A percentile compares a stretch with the other conserved stretches of the same genome.
phyloP scores from a whole-genome alignment of 495 filamentous ascomycete species.

The Annulohypoxylon maeteangense region DNA sequence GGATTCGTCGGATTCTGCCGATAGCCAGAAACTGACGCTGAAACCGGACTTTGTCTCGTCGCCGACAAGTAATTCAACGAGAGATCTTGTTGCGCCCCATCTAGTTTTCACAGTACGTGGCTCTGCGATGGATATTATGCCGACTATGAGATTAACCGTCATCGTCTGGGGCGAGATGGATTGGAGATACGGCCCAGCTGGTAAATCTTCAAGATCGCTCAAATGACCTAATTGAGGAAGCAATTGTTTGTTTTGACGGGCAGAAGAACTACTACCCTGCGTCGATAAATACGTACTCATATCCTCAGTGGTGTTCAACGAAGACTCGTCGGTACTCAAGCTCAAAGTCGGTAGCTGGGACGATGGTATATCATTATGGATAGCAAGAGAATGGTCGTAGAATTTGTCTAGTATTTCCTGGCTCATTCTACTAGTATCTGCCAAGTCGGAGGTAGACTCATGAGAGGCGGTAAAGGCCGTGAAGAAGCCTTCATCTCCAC shows the following conservation, averaged over 20 bases:
- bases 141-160: constrained; percentile 79
- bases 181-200: constrained; percentile 71
- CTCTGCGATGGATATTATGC: constrained; percentile 75
- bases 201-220: constrained; percentile 75
- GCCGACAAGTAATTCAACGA: constrained; percentile 83
- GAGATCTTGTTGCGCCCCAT: constrained; percentile 65
- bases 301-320: constrained; percentile 41
- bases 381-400: constrained; percentile 76
- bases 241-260: neutral
- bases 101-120: constrained; percentile 66
- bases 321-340: constrained; percentile 39
- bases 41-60: constrained; percentile 89
- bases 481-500: constrained; percentile 61
- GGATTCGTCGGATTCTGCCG: constrained; percentile 46
- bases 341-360: constrained; percentile 57
- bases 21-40: constrained; percentile 84
- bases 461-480: constrained; percentile 55
- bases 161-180: constrained; percentile 83
- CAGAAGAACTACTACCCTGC: constrained; percentile 15
- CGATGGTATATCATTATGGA: constrained; percentile 67
- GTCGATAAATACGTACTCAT: constrained; percentile 23
- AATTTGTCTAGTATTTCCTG: constrained; percentile 63
- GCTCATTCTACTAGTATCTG: constrained; percentile 25
- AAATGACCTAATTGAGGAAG: constrained; percentile 51
- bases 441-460: constrained; percentile 38